These are phyloP conservation scores for Globisporangium iwayamae DNA, from an alignment of 352 stramenopile species.

Conservation along the genomic window DNA sequence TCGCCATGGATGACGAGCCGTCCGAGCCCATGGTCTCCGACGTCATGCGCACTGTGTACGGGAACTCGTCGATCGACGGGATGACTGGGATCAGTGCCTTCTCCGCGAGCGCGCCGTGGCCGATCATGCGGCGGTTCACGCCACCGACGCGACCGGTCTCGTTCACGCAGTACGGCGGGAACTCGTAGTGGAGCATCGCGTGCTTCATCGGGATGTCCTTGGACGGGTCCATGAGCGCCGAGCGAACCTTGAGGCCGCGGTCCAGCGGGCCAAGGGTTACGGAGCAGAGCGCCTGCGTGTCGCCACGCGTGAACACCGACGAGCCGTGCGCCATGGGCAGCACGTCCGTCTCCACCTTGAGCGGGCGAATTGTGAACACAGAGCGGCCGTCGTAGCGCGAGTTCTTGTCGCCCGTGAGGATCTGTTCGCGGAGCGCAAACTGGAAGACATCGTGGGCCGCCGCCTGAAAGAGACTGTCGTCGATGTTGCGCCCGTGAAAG, in stretches of 20 bases:
- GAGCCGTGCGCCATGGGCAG: slow-evolving; percentile 89
- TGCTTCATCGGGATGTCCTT: slow-evolving; percentile 55
- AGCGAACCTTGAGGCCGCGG: slow-evolving; percentile 65
- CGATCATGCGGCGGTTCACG: slow-evolving; percentile 92
- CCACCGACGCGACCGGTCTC: slow-evolving; percentile 88
- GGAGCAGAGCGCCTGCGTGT: slow-evolving; percentile 89
- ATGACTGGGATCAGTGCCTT: slow-evolving; percentile 93
- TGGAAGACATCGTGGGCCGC: slow-evolving; percentile 82
- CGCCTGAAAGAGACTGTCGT: slow-evolving; percentile 53
- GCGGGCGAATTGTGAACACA: slow-evolving; percentile 73
- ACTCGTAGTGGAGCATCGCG: slow-evolving; percentile 98
- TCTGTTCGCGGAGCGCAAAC: slow-evolving; percentile 57
- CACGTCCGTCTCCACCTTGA: slow-evolving; percentile 86
- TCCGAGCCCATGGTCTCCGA: slow-evolving; percentile 95
- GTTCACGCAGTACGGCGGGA: slow-evolving; percentile 97
- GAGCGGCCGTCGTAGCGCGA: slow-evolving; percentile 85
- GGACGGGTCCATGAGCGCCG: slow-evolving; percentile 42
- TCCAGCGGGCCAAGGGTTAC: slow-evolving; percentile 86
- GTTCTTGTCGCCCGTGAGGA: slow-evolving; percentile 48
- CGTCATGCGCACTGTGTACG: slow-evolving; percentile 96
- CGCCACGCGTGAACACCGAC: slow-evolving; percentile 81
- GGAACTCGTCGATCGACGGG: slow-evolving; percentile 90
- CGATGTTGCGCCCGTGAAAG: slow-evolving; percentile 33
- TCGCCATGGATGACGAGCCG: slow-evolving; percentile 95
- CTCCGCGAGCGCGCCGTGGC: slow-evolving; percentile 96